Evolutionary conservation across 2,329 filamentous ascomycete genomes (phyloP), one percentile per base, ranked within the genome.

Genomic region (Alternaria dauci): DNA sequence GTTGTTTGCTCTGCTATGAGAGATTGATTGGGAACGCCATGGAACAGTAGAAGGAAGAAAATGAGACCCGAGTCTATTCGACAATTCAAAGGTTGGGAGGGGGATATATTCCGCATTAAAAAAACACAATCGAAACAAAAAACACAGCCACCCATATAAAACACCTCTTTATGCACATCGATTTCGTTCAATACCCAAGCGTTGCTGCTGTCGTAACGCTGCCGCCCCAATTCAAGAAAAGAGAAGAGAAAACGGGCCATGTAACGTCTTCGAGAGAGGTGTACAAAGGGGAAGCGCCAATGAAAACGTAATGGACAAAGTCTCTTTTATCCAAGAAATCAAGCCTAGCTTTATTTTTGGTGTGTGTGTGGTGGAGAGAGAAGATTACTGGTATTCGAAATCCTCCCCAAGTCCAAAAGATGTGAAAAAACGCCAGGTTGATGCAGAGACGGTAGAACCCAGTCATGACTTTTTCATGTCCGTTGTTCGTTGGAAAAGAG

Each of bases 141-240:
- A 55, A 59, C 48, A 53, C 59, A 50, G 56, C 58, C 67, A 63
- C 57, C 63, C 68, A 57, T 61, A 36, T 30, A 39, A 69, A 70
- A 73, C 72, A 73, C 71, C 72, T 65, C 67, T 75, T 61, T 69
- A 75, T 76, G 74, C 71, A 73, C 68, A 75, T 74, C 70, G 67
- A 64, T 54, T 38, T 73, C 70, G 67, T 75, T 14, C 28, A 9
- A 67, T 72, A 71, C 69, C 69, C 73, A 68, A 62, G 62, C 68
- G 58, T 54, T 60, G 39, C 30, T 48, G 20, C 0, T 48, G 28
- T 30, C n/a, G 30, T 50, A 55, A 58, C 60, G 36, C 44, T 48
- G 53, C 32, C 32, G 48, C 42, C 41, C 38, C 63, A 59, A 69
- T 62, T 23, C 20, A 23, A 23, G 4, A 23, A 23, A 23, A 23